Conservation (phyloP, 2,329 filamentous ascomycete genomes). For the Zasmidium angulare region DNA sequence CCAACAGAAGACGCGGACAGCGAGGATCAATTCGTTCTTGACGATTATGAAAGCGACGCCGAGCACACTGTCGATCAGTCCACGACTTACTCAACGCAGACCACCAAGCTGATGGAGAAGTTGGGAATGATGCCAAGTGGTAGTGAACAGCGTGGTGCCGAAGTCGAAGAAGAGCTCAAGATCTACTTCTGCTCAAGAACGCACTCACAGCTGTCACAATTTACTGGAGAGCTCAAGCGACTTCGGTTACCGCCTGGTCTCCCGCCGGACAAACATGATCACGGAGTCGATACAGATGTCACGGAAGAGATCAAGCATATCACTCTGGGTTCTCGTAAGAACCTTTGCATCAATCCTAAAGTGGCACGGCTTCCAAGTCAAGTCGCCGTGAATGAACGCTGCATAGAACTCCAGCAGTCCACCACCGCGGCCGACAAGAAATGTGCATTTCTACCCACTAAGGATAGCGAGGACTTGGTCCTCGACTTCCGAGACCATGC, state of each 20-base stretch:
- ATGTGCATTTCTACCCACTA: conserved; percentile 76
- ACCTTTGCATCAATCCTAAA: conserved; percentile 82
- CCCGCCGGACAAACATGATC: conserved; percentile 20
- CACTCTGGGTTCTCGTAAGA: conserved; percentile 81
- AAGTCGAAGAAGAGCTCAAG: conserved; percentile 69
- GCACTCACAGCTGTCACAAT: conserved; percentile 87
- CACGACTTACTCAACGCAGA: conserved; percentile 62
- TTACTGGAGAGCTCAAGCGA: conserved; percentile 76
- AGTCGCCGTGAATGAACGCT: conserved; percentile 89
- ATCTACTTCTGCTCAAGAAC: conserved; percentile 92
- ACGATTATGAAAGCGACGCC: conserved; percentile 68
- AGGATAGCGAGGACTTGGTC: conserved; percentile 69
- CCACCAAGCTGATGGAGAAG: conserved; percentile 69
- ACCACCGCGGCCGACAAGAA: conserved; percentile 60
- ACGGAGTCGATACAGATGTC: conserved; percentile 24
- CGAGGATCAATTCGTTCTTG: conserved; percentile 72
- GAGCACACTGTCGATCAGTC: conserved; percentile 39
- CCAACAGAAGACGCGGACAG: conserved; percentile 40
- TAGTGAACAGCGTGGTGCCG: conserved; percentile 40
- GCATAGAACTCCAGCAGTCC: conserved; percentile 82
- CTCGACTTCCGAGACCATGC: conserved; percentile 83
- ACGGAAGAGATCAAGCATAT: conserved; percentile 73
- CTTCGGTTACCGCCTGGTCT: conserved; percentile 75
- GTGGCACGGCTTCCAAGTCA: conserved; percentile 69
- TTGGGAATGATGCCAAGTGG: conserved; percentile 40